Evolutionary conservation across 2,329 filamentous ascomycete genomes (phyloP).

Genomic region (Keithomyces neogunnii): DNA sequence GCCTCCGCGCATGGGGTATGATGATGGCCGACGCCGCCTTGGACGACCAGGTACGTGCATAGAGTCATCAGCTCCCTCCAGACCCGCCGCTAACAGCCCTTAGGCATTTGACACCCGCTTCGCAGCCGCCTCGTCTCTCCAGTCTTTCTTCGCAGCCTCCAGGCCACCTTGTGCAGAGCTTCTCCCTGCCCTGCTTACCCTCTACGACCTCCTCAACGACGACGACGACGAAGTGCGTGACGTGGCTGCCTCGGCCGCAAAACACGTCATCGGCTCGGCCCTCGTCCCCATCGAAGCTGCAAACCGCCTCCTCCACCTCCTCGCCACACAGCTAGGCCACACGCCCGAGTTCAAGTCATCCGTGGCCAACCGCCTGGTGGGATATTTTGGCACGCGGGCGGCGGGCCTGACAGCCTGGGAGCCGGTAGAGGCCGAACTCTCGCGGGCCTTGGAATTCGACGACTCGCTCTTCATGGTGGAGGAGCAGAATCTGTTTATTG

Average conservation of each 20-base stretch:
- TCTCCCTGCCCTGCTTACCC: constrained; percentile 50
- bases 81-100: no score
- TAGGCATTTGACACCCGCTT: constrained; percentile 58
- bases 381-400: constrained; percentile 11
- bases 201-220: constrained; percentile 75
- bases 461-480: constrained; percentile 76
- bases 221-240: constrained; percentile 86
- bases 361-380: constrained; percentile 33
- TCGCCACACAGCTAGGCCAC: constrained; percentile 27
- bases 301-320: constrained; percentile 34
- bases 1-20: constrained; percentile 34
- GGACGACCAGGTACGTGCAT: constrained; percentile 34
- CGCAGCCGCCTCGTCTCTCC: constrained; percentile 48
- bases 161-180: constrained; percentile 22
- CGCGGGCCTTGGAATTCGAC: constrained; percentile 42
- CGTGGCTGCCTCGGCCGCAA: constrained; percentile 44
- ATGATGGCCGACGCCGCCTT: constrained; percentile 40
- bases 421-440: constrained; percentile 31
- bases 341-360: constrained; percentile 28
- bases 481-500: constrained; percentile 90
- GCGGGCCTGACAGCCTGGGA: constrained; percentile 7
- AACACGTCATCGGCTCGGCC: constrained; percentile 33
- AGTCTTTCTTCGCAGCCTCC: constrained; percentile 34
- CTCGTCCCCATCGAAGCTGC: constrained; percentile 41
- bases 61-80: not conserved